Evolutionary conservation across 495 filamentous ascomycete species (phyloP), one percentile per base, ranked within the genome.

Genomic region (Aspergillus steynii): DNA sequence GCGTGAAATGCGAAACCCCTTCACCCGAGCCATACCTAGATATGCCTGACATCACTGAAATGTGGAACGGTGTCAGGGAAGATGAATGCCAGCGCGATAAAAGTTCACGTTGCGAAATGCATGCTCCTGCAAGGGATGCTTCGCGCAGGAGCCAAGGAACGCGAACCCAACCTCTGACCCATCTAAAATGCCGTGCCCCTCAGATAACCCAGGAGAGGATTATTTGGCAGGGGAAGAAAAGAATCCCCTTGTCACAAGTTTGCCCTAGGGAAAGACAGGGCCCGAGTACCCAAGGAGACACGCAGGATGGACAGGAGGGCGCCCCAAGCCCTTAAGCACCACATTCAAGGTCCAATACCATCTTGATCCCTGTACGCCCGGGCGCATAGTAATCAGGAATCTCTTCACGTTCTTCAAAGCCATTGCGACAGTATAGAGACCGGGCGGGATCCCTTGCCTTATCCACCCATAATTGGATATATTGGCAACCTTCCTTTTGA

Each of bases 391-490:
- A 87, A 62, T 85, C 76, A 56, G 74, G 65, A 55, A 85, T 77
- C 56, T 73, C 70, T 55, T 83, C 80, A 8, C 70, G 73, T 70
- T 84, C 77, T 61, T 80, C 65, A 65, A 86, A 88, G 55, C 79
- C 83, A 67, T 66, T 73, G 6, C 71, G 69, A 10, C 58, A 31
- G 72, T 87, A 88, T 56, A 88, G 58, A 50, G 68, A 68, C 53
- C 80, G 71, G 5, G 85, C 83, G 57, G 79, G 70, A 29, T 72
- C 67, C 63, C 83, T 80, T 48, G 63, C 74, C 72, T 80, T 76
- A 65, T 88, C 86, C 29, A 86, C 86, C 86, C 85, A 88, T 53
- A 87, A 70, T 55, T 86, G 80, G 46, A 88, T 78, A 48, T 70
- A 77, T 52, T 75, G 73, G 68, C 84, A 84, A 53, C 83, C 82